Base-by-base conservation (phyloP, 176 grass and related monocot species). In the Paspalum notatum region DNA sequence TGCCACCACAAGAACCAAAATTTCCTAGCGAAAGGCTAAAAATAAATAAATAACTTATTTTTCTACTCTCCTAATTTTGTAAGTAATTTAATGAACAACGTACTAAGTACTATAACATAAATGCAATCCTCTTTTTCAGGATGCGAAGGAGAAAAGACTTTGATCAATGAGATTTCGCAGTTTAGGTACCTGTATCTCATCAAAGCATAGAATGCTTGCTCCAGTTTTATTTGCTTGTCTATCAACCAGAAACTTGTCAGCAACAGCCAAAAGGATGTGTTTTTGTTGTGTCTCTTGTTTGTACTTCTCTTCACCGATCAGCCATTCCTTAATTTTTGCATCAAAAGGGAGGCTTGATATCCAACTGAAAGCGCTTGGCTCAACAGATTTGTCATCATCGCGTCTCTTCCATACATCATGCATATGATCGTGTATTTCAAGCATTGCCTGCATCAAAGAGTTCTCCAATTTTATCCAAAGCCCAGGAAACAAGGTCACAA, bases 401-500 rank as follows among this genome's bases (percentile, higher is more conserved):
- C 80, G 85, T 82, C 75, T 92, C 77, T 94, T 98, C 91, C 92
- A 98, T 65, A 98, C 61, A 53, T 82, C 88, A 83, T 98, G 95
- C 95, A 98, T 94, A 87, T 94, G 91, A 53, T 98, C 95, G 16
- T 92, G 88, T 90, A 98, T 98, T 87, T 94, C 88, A 87, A 98
- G 90, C 95, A 98, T 98, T 57, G 91, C 95, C 95, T 97, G 76
- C 58, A 87, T 47, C 44, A 62, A 80, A 61, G 2, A 37, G 22
- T 17, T 74, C 39, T 39, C 26, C 32, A 83, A 24, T 17, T 3
- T 73, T 74, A 74, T 45, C 46, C 27, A 74, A 50, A 61, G 60
- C 44, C 26, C 22, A 51, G 25, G 74, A 42, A 81, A 43, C n/a
- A 75, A 45, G 12, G 62, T 44, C 16, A 11, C 2, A 71, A 51